These are phyloP conservation scores for Thielaviopsis ethacetica DNA, from an alignment of 2,329 filamentous ascomycete genomes.

Conservation along the genomic window DNA sequence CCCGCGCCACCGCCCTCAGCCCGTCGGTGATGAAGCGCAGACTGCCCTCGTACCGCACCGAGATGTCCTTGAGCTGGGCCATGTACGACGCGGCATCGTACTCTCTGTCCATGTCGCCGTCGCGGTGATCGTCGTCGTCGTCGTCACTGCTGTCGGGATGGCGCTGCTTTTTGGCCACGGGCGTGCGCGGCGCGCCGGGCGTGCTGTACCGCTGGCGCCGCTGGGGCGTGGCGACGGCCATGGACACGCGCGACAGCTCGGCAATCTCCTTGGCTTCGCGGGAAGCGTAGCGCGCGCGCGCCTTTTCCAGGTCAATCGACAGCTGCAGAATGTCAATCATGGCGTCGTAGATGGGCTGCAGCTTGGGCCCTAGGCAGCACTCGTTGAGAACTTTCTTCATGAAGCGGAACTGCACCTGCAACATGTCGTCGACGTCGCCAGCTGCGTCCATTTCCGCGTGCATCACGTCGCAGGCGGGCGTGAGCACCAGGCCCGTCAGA, in stretches of 20 bases:
- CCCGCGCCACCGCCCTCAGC: slow-evolving; percentile 57
- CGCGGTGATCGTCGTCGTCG: slow-evolving; percentile 21
- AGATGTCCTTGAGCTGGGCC: slow-evolving; percentile 38
- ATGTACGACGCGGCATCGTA: slow-evolving; percentile 27
- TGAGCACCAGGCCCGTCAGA: slow-evolving; percentile 55
- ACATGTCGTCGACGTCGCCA: slow-evolving; percentile 68
- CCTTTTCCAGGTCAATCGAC: slow-evolving; percentile 50
- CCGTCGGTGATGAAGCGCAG: slow-evolving; percentile 57
- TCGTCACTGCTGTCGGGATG: slow-evolving; percentile 13
- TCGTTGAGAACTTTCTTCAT: slow-evolving; percentile 47
- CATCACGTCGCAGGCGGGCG: slow-evolving; percentile 41
- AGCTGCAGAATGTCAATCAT: slow-evolving; percentile 66
- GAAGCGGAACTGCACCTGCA: slow-evolving; percentile 48
- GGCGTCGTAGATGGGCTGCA: slow-evolving; percentile 54
- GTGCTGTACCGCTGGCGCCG: slow-evolving; percentile 11
- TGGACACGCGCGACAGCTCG: slow-evolving; percentile 24
- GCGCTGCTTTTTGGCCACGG: slow-evolving; percentile 6
- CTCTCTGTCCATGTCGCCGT: slow-evolving; percentile 20
- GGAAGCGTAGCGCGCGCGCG: slow-evolving; percentile 27
- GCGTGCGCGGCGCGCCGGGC: not conserved
- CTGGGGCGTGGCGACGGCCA: slow-evolving; percentile 19
- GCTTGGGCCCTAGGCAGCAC: slow-evolving; percentile 49
- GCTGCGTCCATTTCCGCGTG: slow-evolving; percentile 38
- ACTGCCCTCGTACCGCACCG: slow-evolving; percentile 45
- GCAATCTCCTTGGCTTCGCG: slow-evolving; percentile 22